Percentiles rank a stretch among this genome's conserved stretches.
These are phyloP conservation scores for Phaeosphaeria sp. DNA, from an alignment of 2,329 filamentous ascomycete genomes.

Conservation along the genomic window DNA sequence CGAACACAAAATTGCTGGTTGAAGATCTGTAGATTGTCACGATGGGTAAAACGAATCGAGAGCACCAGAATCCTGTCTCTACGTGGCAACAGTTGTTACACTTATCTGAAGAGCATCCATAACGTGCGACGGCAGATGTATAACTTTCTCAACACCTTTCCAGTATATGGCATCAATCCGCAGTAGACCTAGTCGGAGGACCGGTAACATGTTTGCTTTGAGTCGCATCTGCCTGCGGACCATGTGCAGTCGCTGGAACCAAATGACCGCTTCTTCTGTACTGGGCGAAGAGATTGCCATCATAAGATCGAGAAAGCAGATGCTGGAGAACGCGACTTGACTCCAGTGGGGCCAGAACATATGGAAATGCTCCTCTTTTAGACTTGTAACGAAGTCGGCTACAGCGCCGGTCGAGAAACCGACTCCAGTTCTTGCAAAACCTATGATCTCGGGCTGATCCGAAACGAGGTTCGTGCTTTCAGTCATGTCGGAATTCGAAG, in stretches of 20 bases:
- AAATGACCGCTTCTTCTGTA: constrained; percentile 9
- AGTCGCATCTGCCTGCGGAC: constrained; percentile 13
- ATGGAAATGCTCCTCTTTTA: constrained; percentile 11
- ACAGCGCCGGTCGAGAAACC: constrained; percentile 8
- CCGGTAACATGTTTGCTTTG: constrained; percentile 17
- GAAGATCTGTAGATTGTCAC: too few relatives aligned
- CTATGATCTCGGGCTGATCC: not conserved
- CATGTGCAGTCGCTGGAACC: constrained; percentile 11
- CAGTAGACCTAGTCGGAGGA: constrained; percentile 11
- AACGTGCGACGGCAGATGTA: constrained; percentile 7
- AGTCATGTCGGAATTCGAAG: not conserved
- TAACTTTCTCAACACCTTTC: constrained; percentile 10
- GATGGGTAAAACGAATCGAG: too few relatives aligned
- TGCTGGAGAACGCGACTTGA: constrained; percentile 17
- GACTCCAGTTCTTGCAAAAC: constrained; percentile 9
- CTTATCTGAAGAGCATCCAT: constrained; percentile 6
- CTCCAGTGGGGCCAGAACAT: constrained; percentile 20
- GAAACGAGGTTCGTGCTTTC: not conserved
- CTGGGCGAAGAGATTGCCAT: constrained; percentile 11
- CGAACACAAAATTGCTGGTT: too few relatives aligned
- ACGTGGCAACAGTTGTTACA: not conserved
- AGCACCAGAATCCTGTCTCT: not conserved
- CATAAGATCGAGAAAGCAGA: constrained; percentile 13
- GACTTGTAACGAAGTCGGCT: constrained; percentile 4
- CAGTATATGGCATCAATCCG: constrained; percentile 14